Conservation (phyloP, 163 green algal species). For the Scenedesmus sp. region DNA sequence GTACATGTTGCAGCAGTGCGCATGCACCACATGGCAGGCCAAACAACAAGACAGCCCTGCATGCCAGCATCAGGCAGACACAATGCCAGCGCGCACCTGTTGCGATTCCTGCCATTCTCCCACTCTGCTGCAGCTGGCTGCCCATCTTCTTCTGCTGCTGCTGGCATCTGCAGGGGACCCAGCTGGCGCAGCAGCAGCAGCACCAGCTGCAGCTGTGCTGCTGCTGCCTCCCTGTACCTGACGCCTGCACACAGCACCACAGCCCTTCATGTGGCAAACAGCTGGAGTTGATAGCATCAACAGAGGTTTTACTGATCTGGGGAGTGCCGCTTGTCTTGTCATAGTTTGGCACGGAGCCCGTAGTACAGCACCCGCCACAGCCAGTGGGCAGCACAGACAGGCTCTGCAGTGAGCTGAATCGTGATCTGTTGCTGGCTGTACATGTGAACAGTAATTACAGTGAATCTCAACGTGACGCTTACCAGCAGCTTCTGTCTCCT, state of each 20-base stretch:
- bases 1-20: neutral
- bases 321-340: no score
- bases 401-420: no score
- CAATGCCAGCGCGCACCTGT: neutral
- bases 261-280: no score
- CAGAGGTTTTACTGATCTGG: no score
- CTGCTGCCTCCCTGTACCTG: slow-evolving; percentile 13
- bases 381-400: no score
- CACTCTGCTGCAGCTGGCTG: neutral
- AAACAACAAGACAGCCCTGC: neutral
- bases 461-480: no score
- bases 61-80: neutral
- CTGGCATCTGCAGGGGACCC: neutral
- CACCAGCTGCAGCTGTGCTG: slow-evolving; percentile 14
- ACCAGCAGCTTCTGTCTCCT: neutral
- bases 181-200: slow-evolving; percentile 1
- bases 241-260: neutral
- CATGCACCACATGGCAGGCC: neutral
- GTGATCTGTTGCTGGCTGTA: no score
- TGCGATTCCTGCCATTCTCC: slow-evolving; percentile 1
- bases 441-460: no score
- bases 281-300: no score
- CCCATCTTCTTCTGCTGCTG: neutral
- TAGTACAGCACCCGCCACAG: no score
- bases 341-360: no score